Conservation (phyloP, 345 rosid genomes). For the Kandelia obovata region DNA sequence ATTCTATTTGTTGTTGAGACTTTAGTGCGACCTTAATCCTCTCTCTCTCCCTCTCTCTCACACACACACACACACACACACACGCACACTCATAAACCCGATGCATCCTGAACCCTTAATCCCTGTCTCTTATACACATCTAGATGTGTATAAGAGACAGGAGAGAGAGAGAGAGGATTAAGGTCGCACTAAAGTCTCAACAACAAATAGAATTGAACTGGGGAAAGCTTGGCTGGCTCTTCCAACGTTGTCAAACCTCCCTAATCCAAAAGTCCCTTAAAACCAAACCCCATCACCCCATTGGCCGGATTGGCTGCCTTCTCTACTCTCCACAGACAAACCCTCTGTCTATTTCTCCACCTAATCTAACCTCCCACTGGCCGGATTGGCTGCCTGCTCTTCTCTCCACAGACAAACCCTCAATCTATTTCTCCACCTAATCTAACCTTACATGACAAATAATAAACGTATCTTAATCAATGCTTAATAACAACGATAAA, state of each 20-base stretch:
- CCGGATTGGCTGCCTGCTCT: conserved; percentile 28
- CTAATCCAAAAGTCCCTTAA: conserved; percentile 14
- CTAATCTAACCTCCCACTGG: conserved; percentile 11
- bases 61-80: too few relatives aligned
- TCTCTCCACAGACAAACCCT: conserved; percentile 25
- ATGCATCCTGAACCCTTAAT: too few relatives aligned
- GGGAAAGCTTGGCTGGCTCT: conserved; percentile 22
- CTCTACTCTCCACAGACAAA: conserved; percentile 28
- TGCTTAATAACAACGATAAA: too few relatives aligned
- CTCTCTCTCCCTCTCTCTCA: too few relatives aligned
- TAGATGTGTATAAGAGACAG: too few relatives aligned
- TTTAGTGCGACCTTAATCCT: conserved; percentile 2
- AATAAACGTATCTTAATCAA: too few relatives aligned
- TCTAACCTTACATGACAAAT: too few relatives aligned
- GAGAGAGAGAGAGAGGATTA: too few relatives aligned
- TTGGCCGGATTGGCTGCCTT: conserved; percentile 27
- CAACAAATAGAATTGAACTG: not conserved
- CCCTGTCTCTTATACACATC: too few relatives aligned
- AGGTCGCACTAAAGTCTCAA: conserved; percentile 8
- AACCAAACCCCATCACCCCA: conserved; percentile 20
- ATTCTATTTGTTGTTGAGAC: conserved; percentile 6
- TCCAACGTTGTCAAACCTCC: conserved; percentile 41
- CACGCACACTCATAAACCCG: too few relatives aligned
- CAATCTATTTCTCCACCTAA: not conserved
- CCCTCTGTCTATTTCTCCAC: not conserved